Conservation (phyloP, 2,329 filamentous ascomycete genomes). For the Mycosphaerelloides madeirae region DNA sequence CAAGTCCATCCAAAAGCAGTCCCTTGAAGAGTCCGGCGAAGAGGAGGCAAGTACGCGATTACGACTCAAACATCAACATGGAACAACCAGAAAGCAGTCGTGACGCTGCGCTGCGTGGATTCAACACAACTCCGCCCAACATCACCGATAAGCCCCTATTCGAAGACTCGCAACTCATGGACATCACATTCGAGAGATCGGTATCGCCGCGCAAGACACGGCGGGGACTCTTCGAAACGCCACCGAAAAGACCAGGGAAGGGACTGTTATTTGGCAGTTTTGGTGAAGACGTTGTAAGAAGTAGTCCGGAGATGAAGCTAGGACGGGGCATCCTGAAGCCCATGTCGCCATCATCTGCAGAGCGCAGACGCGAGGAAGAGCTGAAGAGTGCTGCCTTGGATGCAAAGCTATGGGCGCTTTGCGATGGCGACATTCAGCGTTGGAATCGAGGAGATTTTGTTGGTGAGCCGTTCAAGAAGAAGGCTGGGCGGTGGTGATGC, state of each 20-base stretch:
- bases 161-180: slow-evolving; percentile 21
- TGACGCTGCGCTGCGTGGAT: slow-evolving; percentile 16
- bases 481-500: slow-evolving; percentile 29
- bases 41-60: slow-evolving; percentile 3
- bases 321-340: slow-evolving; percentile 9
- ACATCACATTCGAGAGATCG: slow-evolving; percentile 12
- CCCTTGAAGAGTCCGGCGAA: slow-evolving; percentile 28
- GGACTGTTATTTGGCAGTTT: slow-evolving; percentile 5
- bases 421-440: slow-evolving; percentile 28
- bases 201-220: slow-evolving; percentile 24
- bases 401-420: slow-evolving; percentile 29
- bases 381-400: slow-evolving; percentile 18
- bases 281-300: neutral
- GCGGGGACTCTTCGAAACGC: slow-evolving; percentile 13
- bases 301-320: slow-evolving; percentile 2
- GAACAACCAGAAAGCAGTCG: slow-evolving; percentile 25
- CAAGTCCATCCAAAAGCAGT: slow-evolving; percentile 31
- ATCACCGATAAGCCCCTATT: slow-evolving; percentile 22
- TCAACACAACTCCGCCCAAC: slow-evolving; percentile 27
- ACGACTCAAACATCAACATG: neutral
- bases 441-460: slow-evolving; percentile 36
- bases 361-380: slow-evolving; percentile 15
- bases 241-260: slow-evolving; percentile 1
- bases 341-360: slow-evolving; percentile 14
- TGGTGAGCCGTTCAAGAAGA: slow-evolving; percentile 23